A percentile compares a stretch with the other conserved stretches of the same genome.
Evolutionary conservation across 371 early-diverging fungal genomes (phyloP).

Genomic region (Circinella minor): DNA sequence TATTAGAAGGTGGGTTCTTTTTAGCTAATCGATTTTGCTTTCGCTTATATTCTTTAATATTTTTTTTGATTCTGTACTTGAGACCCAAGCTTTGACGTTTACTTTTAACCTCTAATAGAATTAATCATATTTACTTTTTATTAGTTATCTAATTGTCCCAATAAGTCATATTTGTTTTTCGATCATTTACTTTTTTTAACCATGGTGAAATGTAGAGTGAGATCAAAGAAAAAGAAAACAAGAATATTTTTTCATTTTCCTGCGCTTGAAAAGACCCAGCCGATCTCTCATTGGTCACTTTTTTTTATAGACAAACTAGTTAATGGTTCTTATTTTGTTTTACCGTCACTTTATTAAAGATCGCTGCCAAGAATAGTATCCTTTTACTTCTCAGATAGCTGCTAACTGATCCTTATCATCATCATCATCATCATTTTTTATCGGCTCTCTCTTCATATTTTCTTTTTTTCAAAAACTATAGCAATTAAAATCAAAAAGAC

Average conservation of each 20-base stretch:
- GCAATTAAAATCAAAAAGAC: too few species aligned
- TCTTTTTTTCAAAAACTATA: too few species aligned
- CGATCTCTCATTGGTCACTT: too few species aligned
- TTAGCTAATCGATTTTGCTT: constrained; percentile 76
- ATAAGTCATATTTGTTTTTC: neutral
- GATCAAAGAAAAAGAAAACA: neutral
- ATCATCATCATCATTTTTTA: too few species aligned
- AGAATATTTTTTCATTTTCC: neutral
- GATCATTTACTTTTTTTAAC: constrained; percentile 18
- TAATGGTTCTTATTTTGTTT: too few species aligned
- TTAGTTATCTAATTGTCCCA: neutral
- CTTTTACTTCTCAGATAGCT: too few species aligned
- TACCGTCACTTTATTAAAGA: too few species aligned
- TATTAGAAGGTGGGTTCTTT: constrained; percentile 62
- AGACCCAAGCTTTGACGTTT: constrained; percentile 74
- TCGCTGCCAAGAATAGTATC: too few species aligned
- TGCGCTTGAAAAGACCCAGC: neutral
- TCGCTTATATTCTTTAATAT: constrained; percentile 76
- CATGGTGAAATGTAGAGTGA: constrained; percentile 1
- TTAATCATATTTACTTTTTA: neutral
- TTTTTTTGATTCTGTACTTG: constrained; percentile 78
- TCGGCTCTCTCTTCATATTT: too few species aligned
- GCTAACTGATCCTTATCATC: too few species aligned
- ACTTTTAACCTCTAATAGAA: constrained; percentile 41
- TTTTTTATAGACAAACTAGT: too few species aligned